Evolutionary conservation across 2,329 filamentous ascomycete species (phyloP).

Genomic region (Colletotrichum eremochloae): DNA sequence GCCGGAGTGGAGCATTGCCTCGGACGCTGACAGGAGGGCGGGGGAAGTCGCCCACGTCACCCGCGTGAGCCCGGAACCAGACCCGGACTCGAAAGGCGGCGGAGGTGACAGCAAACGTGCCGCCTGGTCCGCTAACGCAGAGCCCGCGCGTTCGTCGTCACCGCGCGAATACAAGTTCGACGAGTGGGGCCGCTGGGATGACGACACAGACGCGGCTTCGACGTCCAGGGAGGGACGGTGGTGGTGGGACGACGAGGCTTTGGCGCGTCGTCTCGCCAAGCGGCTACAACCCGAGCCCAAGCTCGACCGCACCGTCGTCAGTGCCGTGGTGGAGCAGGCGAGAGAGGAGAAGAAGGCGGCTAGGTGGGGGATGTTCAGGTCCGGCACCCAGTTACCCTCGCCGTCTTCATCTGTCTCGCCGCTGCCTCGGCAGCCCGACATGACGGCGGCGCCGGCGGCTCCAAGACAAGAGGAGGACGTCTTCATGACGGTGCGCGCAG

Average conservation of each 20-base stretch:
- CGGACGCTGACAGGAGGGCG: conserved; percentile 47
- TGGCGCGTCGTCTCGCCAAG: conserved; percentile 60
- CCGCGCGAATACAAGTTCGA: conserved; percentile 52
- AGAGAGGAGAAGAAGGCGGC: conserved; percentile 52
- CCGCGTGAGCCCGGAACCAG: conserved; percentile 45
- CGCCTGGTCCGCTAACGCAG: neutral
- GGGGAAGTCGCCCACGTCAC: conserved; percentile 52
- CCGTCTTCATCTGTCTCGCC: conserved; percentile 3
- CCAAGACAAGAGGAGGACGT: conserved; percentile 45
- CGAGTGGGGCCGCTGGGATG: conserved; percentile 59
- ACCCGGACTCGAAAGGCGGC: conserved; percentile 13
- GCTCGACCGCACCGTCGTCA: conserved; percentile 49
- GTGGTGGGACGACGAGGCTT: conserved; percentile 63
- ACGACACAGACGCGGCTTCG: neutral
- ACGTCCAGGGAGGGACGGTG: neutral
- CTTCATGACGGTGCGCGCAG: conserved; percentile 57
- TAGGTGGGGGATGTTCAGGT: conserved; percentile 52
- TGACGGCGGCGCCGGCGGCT: neutral
- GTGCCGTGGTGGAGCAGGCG: conserved; percentile 49
- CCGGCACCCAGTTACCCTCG: conserved; percentile 36
- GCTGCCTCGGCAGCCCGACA: neutral
- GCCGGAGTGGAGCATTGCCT: conserved; percentile 52
- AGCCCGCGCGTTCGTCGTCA: neutral
- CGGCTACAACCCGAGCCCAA: conserved; percentile 52
- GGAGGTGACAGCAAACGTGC: conserved; percentile 32